These are phyloP conservation scores for Albophoma yamanashiensis DNA, from an alignment of 2,329 filamentous ascomycete genomes.

Conservation along the genomic window DNA sequence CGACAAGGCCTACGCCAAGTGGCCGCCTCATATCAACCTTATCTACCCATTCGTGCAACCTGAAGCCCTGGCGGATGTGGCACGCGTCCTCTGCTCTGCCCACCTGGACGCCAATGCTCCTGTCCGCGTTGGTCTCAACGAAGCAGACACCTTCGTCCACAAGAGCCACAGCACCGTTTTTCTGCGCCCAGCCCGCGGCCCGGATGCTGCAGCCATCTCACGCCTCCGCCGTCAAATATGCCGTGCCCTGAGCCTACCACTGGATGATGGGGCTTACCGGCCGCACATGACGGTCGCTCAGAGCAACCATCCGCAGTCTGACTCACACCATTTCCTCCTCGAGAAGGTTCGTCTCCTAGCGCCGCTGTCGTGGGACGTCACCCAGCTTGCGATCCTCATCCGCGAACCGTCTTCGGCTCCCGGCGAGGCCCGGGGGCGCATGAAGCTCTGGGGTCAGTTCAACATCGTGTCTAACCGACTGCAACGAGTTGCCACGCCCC, in stretches of 20 bases:
- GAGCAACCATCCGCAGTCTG: slow-evolving; percentile 31
- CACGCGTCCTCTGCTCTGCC: slow-evolving; percentile 14
- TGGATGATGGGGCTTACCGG: slow-evolving; percentile 15
- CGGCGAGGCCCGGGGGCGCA: slow-evolving; percentile 26
- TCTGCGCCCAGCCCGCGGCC: slow-evolving; percentile 15
- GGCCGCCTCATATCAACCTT: slow-evolving; percentile 58
- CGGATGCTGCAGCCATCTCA: slow-evolving; percentile 11
- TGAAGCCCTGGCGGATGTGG: slow-evolving; percentile 32
- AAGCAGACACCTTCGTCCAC: slow-evolving; percentile 36
- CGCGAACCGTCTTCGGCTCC: slow-evolving; percentile 28
- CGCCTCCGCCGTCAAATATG: slow-evolving; percentile 24
- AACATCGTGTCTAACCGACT: slow-evolving; percentile 15
- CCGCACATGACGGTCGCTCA: slow-evolving; percentile 52
- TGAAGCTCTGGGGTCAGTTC: slow-evolving; percentile 47
- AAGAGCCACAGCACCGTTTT: slow-evolving; percentile 40
- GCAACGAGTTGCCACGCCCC: background rate
- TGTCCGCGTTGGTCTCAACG: slow-evolving; percentile 22
- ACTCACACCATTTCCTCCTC: slow-evolving; percentile 38
- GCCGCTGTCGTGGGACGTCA: slow-evolving; percentile 34
- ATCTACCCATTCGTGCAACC: slow-evolving; percentile 53
- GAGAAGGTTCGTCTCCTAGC: slow-evolving; percentile 41
- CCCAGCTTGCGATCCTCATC: slow-evolving; percentile 40
- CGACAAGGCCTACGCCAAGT: slow-evolving; percentile 49
- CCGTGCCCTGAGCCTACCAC: slow-evolving; percentile 20
- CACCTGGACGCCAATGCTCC: slow-evolving; percentile 4